These are phyloP conservation scores for Mycosarcoma mackinlayi DNA, from an alignment of 1,284 basidiomycete species.

Conservation along the genomic window DNA sequence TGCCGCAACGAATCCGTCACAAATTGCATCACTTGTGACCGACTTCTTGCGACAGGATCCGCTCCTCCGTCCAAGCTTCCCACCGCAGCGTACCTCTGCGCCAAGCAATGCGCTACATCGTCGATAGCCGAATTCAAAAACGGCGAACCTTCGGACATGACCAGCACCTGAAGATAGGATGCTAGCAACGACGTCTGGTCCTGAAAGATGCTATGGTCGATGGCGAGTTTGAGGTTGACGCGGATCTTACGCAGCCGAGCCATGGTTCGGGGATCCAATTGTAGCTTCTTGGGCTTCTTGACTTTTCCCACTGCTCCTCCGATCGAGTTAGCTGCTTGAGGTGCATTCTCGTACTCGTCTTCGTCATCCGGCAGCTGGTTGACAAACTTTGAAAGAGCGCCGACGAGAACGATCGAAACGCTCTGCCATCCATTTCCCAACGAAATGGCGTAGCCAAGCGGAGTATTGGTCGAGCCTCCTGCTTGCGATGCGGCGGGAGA, in stretches of 20 bases:
- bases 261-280: slow-evolving; percentile 54
- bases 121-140: slow-evolving; percentile 51
- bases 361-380: slow-evolving; percentile 64
- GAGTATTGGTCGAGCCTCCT: slow-evolving; percentile 47
- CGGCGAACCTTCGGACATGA: slow-evolving; percentile 57
- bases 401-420: slow-evolving; percentile 57
- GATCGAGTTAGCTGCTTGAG: slow-evolving; percentile 2
- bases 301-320: slow-evolving; percentile 16
- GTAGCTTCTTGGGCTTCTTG: slow-evolving; percentile 39
- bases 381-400: slow-evolving; percentile 63
- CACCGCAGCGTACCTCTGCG: slow-evolving; percentile 7
- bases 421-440: slow-evolving; percentile 60
- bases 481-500: slow-evolving; percentile 36
- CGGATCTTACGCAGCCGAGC: slow-evolving; percentile 58
- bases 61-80: slow-evolving; percentile 18
- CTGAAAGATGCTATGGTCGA: slow-evolving; percentile 59
- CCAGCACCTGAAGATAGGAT: slow-evolving; percentile 61
- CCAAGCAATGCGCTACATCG: slow-evolving; percentile 45
- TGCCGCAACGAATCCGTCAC: slow-evolving; percentile 51
- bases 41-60: slow-evolving; percentile 36
- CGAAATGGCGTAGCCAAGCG: slow-evolving; percentile 59
- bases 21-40: slow-evolving; percentile 53
- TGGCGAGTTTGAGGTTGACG: slow-evolving; percentile 63
- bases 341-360: slow-evolving; percentile 27
- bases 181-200: slow-evolving; percentile 60